phyloP scores from a whole-genome alignment of 2,329 filamentous ascomycete genomes.

The Colletotrichum siamense region DNA sequence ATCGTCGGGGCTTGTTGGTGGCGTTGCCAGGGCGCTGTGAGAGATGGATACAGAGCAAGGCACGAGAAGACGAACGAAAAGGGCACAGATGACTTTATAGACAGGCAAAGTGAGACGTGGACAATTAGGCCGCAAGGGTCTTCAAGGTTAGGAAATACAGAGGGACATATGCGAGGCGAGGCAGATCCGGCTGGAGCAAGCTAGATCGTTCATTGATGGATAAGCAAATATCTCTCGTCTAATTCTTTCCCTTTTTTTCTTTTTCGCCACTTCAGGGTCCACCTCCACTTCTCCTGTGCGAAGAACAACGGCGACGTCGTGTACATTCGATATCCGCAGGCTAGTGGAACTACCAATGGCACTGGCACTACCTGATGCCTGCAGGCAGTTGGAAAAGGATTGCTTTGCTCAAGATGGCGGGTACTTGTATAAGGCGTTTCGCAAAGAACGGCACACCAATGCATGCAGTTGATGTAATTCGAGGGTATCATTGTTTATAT shows the following conservation, averaged over 20 bases:
- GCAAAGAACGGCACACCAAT: not conserved
- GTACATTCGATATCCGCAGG: not conserved
- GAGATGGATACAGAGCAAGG: not conserved
- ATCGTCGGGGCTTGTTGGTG: not conserved
- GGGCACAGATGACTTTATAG: not conserved
- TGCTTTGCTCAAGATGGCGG: not conserved
- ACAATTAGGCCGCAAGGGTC: not conserved
- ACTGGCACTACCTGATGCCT: not conserved
- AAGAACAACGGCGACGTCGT: not conserved
- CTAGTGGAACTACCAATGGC: not conserved
- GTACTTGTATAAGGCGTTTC: not conserved
- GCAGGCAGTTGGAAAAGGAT: not conserved
- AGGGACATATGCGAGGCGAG: conserved; percentile 1
- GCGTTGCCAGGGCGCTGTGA: not conserved
- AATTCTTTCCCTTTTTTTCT: not conserved
- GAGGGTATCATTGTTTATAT: not conserved
- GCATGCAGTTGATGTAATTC: not conserved
- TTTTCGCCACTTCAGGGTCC: not conserved
- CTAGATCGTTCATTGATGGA: not conserved
- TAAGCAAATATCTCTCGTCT: conserved; percentile 7
- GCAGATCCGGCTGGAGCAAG: not conserved
- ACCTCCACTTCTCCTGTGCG: not conserved
- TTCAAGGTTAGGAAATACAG: conserved; percentile 1
- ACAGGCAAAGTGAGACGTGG: not conserved
- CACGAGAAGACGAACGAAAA: not conserved